A percentile compares a stretch with the other conserved stretches of the same genome.
Conservation (phyloP, 495 filamentous ascomycete species). For the Wilcoxina mikolae region DNA sequence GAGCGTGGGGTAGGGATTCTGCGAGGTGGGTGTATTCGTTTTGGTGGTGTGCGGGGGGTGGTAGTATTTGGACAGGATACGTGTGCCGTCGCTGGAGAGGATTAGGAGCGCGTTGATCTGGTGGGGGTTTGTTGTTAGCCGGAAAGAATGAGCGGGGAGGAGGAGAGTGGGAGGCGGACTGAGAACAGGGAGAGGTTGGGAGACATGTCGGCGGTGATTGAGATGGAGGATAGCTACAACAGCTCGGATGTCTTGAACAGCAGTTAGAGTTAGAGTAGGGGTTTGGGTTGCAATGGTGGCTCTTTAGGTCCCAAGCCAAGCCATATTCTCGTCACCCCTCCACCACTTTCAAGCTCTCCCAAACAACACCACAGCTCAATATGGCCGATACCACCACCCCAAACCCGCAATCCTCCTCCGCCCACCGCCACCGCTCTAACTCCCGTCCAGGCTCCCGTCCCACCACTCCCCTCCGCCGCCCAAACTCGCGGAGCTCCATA, state of each 20-base stretch:
- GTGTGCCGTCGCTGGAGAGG: slow-evolving; percentile 73
- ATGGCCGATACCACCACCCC: too few relatives aligned
- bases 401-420: too few relatives aligned
- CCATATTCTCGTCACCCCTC: too few relatives aligned
- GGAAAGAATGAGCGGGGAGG: not conserved
- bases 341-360: too few relatives aligned
- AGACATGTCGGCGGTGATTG: slow-evolving; percentile 29
- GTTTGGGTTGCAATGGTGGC: too few relatives aligned
- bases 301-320: too few relatives aligned
- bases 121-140: not conserved
- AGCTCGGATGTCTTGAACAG: too few relatives aligned
- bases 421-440: not conserved
- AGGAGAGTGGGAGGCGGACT: slow-evolving; percentile 4
- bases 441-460: slow-evolving; percentile 46
- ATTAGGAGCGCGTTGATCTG: slow-evolving; percentile 77
- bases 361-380: too few relatives aligned
- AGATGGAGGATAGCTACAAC: too few relatives aligned
- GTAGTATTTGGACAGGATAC: slow-evolving; percentile 95
- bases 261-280: too few relatives aligned
- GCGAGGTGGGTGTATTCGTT: slow-evolving; percentile 14
- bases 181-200: slow-evolving; percentile 71
- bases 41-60: slow-evolving; percentile 59
- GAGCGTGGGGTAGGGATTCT: slow-evolving; percentile 72
- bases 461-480: slow-evolving; percentile 81
- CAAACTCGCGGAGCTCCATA: slow-evolving; percentile 65